A percentile compares a stretch with the other conserved stretches of the same genome.
These are phyloP conservation scores for Aethionema arabicum DNA, from an alignment of 345 rosid species.

Conservation along the genomic window DNA sequence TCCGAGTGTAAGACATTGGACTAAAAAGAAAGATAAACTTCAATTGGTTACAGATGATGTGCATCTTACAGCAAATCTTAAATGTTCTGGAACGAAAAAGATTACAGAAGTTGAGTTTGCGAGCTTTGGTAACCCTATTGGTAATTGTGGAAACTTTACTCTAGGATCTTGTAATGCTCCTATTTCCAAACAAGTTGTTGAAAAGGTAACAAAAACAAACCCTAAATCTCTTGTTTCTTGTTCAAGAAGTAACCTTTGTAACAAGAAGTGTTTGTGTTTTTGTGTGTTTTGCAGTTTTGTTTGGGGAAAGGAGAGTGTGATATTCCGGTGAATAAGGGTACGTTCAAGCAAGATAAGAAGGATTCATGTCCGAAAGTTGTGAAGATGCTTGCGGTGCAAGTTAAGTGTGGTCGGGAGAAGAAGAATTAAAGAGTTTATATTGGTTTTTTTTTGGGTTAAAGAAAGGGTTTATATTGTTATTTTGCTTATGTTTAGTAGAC, in stretches of 20 bases:
- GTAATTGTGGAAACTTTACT: constrained; percentile 59
- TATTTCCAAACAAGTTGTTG: constrained; percentile 51
- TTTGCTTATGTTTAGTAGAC: constrained; percentile 11
- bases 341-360: constrained; percentile 37
- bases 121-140: constrained; percentile 73
- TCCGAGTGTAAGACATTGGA: constrained; percentile 60
- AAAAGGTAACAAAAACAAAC: constrained; percentile 46
- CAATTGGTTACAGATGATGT: constrained; percentile 37
- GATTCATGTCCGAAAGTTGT: constrained; percentile 29
- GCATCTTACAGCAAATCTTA: constrained; percentile 48
- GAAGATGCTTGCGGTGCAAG: constrained; percentile 39
- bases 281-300: constrained; percentile 46
- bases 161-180: constrained; percentile 59
- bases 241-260: not conserved
- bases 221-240: constrained; percentile 12
- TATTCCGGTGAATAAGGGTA: constrained; percentile 48
- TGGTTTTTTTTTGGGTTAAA: constrained; percentile 5
- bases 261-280: not conserved
- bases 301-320: constrained; percentile 57
- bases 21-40: constrained; percentile 38
- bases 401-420: constrained; percentile 37
- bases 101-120: constrained; percentile 71
- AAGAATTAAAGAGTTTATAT: constrained; percentile 13
- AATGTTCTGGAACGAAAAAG: constrained; percentile 50
- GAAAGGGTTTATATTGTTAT: constrained; percentile 3